Evolutionary conservation across 2,329 filamentous ascomycete species (phyloP).

Genomic region (Corynespora cassiicola): DNA sequence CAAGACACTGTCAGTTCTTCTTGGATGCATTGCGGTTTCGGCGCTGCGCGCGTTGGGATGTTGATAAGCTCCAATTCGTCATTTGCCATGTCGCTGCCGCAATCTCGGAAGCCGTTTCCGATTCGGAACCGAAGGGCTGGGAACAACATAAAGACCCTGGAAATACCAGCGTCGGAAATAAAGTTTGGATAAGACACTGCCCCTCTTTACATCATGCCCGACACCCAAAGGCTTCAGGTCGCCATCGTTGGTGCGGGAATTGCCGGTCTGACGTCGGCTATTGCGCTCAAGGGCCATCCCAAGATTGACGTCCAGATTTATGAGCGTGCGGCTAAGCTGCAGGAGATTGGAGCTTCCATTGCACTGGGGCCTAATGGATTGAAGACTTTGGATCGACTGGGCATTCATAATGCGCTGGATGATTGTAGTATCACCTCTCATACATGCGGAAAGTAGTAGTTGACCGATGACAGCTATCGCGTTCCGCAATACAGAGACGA

Average conservation of each 20-base stretch:
- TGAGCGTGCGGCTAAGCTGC: constrained; percentile 42
- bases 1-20: constrained; percentile 1
- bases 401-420: constrained; percentile 39
- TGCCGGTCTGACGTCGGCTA: constrained; percentile 47
- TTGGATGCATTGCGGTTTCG: constrained; percentile 1
- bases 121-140: not conserved
- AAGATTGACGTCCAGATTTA: constrained; percentile 43
- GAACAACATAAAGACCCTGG: no score
- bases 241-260: constrained; percentile 49
- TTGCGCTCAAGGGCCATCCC: constrained; percentile 38
- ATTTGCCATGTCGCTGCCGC: not conserved
- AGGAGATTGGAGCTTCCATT: constrained; percentile 48
- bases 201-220: constrained; percentile 3
- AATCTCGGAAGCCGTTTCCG: not conserved
- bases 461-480: constrained; percentile 24
- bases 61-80: no score
- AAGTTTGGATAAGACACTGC: no score
- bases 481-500: constrained; percentile 34
- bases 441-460: no score
- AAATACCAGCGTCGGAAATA: no score
- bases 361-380: constrained; percentile 49
- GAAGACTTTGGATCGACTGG: constrained; percentile 42
- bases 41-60: no score
- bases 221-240: constrained; percentile 10
- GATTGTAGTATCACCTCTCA: no score